A percentile compares a stretch with the other conserved stretches of the same genome.
Evolutionary conservation across 805 yeast genomes (phyloP).

Genomic region (Spathaspora sp.): DNA sequence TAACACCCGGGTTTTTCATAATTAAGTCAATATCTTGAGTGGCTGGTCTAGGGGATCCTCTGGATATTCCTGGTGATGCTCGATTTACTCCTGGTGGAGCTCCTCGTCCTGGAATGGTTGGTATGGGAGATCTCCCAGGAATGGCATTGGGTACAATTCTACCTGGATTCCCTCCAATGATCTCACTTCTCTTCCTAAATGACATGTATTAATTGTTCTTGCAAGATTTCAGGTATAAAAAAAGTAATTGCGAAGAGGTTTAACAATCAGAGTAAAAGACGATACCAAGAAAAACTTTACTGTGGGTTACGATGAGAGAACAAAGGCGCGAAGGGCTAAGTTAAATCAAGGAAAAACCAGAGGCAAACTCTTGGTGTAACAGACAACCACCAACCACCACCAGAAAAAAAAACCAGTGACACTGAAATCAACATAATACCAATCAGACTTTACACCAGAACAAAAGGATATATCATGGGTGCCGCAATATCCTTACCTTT

Average conservation of each 20-base stretch:
- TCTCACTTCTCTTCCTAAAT: slow-evolving; percentile 40
- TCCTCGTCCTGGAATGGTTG: not conserved
- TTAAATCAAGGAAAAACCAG: not conserved
- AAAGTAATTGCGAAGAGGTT: not conserved
- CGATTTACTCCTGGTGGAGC: slow-evolving; percentile 2
- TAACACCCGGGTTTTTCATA: slow-evolving; percentile 50
- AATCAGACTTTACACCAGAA: not conserved
- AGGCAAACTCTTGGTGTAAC: too few relatives aligned
- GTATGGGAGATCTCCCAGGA: not conserved
- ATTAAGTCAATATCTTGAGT: not conserved
- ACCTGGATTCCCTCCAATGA: slow-evolving; percentile 18
- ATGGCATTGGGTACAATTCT: not conserved
- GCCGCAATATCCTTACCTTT: slow-evolving; percentile 71
- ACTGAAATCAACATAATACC: not conserved
- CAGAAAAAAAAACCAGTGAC: not conserved
- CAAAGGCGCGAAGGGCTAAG: not conserved
- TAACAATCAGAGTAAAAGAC: not conserved
- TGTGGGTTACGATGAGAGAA: not conserved
- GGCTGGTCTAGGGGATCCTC: not conserved
- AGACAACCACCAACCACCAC: not conserved
- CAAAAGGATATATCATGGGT: slow-evolving; percentile 41
- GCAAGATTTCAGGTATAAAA: not conserved
- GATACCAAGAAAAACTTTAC: not conserved
- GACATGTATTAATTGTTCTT: slow-evolving; percentile 28
- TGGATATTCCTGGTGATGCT: slow-evolving; percentile 6